Evolutionary conservation across 1,284 basidiomycete genomes (phyloP).

Genomic region (Rhodofomes roseus): DNA sequence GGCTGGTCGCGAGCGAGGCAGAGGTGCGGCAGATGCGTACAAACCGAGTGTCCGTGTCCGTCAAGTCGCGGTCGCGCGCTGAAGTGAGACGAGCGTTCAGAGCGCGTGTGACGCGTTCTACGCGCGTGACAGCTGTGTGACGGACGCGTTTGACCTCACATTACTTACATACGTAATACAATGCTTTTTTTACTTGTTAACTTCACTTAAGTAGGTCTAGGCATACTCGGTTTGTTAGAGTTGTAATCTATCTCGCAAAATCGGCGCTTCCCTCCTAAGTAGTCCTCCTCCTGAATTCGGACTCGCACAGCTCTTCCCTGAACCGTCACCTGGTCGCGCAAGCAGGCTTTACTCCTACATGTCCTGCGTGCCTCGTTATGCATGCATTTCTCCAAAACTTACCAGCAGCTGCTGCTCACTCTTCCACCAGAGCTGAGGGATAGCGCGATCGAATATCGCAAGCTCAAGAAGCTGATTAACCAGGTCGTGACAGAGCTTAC

Average conservation of each 20-base stretch:
- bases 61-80: background rate
- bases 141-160: background rate
- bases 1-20: no score
- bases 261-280: background rate
- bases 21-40: no score
- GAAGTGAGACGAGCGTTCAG: background rate
- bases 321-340: background rate
- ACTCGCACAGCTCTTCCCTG: background rate
- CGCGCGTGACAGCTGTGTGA: background rate
- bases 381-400: constrained; percentile 86
- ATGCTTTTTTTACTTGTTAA: no score
- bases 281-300: background rate
- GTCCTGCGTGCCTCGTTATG: constrained; percentile 7
- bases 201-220: no score
- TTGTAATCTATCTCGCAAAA: background rate
- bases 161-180: no score
- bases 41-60: no score
- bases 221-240: no score
- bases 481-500: constrained; percentile 81
- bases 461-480: constrained; percentile 92
- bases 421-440: constrained; percentile 74
- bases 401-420: constrained; percentile 63
- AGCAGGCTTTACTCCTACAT: constrained; percentile 1
- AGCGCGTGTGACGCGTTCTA: background rate
- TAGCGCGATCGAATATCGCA: constrained; percentile 84